Conservation (phyloP, 805 yeast genomes). For the Metschnikowia vanudenii region DNA sequence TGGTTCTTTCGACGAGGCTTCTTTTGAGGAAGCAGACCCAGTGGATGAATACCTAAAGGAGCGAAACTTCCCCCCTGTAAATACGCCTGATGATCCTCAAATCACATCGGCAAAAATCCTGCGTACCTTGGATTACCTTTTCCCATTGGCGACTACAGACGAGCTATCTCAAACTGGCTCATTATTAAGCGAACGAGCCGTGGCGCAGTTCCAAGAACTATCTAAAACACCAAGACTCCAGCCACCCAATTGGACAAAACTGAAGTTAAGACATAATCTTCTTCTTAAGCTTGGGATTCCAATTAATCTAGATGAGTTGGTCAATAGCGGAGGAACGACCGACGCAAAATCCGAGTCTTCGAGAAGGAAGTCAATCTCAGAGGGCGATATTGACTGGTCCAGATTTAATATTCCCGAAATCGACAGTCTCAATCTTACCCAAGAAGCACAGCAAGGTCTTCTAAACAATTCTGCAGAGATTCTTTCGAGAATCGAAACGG, state of each 20-base stretch:
- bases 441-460: slow-evolving; percentile 26
- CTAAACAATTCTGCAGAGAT: slow-evolving; percentile 27
- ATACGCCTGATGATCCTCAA: not conserved
- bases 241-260: slow-evolving; percentile 69
- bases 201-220: slow-evolving; percentile 45
- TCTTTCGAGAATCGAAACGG: slow-evolving; percentile 34
- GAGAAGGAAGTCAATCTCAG: slow-evolving; percentile 26
- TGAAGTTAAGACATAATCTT: slow-evolving; percentile 62
- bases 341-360: slow-evolving; percentile 1
- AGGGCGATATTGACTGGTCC: slow-evolving; percentile 35
- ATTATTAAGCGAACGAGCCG: slow-evolving; percentile 34
- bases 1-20: slow-evolving; percentile 39
- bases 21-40: slow-evolving; percentile 22
- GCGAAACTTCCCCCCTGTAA: not conserved
- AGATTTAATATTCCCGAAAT: slow-evolving; percentile 38
- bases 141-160: slow-evolving; percentile 5
- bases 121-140: slow-evolving; percentile 11
- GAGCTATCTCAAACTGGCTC: not conserved
- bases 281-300: slow-evolving; percentile 70
- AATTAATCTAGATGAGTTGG: slow-evolving; percentile 59
- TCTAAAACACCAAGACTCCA: slow-evolving; percentile 47
- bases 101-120: slow-evolving; percentile 10
- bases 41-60: not conserved
- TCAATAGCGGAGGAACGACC: slow-evolving; percentile 2
- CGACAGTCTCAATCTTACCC: slow-evolving; percentile 28